These are phyloP conservation scores for Paragyromitra xinjiangensis DNA, from an alignment of 495 filamentous ascomycete genomes.

Conservation along the genomic window DNA sequence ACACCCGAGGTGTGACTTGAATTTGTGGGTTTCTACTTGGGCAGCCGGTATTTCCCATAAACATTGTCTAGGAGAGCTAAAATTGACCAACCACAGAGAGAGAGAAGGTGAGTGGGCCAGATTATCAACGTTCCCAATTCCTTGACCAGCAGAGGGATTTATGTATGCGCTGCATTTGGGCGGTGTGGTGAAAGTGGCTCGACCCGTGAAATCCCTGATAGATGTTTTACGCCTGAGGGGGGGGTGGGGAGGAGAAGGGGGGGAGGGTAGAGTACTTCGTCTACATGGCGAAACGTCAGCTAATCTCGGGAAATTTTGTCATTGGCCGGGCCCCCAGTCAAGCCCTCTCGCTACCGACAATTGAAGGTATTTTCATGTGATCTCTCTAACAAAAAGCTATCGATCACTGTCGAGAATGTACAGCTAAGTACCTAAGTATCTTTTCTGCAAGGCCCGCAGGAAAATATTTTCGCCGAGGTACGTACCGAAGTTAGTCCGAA, in stretches of 20 bases:
- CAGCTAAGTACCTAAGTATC: slow-evolving; percentile 27
- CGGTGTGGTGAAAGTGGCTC: slow-evolving; percentile 47
- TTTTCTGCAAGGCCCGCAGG: slow-evolving; percentile 46
- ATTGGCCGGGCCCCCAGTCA: slow-evolving; percentile 29
- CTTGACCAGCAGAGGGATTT: slow-evolving; percentile 48
- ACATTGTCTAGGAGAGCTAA: slow-evolving; percentile 30
- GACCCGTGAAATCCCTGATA: slow-evolving; percentile 34
- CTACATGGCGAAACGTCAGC: slow-evolving; percentile 19
- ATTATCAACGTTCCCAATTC: slow-evolving; percentile 28
- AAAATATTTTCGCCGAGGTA: slow-evolving; percentile 51
- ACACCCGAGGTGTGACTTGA: slow-evolving; percentile 41
- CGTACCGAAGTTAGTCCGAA: slow-evolving; percentile 51
- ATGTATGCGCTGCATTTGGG: slow-evolving; percentile 42
- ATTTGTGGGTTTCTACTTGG: slow-evolving; percentile 14
- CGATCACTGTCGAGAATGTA: slow-evolving; percentile 44
- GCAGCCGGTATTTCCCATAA: slow-evolving; percentile 45
- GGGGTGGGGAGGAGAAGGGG: neutral
- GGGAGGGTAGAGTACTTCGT: slow-evolving; percentile 2
- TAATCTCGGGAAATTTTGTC: slow-evolving; percentile 48
- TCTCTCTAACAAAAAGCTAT: slow-evolving; percentile 18
- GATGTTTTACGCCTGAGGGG: neutral
- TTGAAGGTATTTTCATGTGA: slow-evolving; percentile 41
- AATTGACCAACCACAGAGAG: slow-evolving; percentile 32
- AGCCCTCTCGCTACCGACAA: slow-evolving; percentile 44
- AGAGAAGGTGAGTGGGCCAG: slow-evolving; percentile 12